Evolutionary conservation across 2,329 filamentous ascomycete species (phyloP).

Genomic region (Pseudogymnoascus sp.): DNA sequence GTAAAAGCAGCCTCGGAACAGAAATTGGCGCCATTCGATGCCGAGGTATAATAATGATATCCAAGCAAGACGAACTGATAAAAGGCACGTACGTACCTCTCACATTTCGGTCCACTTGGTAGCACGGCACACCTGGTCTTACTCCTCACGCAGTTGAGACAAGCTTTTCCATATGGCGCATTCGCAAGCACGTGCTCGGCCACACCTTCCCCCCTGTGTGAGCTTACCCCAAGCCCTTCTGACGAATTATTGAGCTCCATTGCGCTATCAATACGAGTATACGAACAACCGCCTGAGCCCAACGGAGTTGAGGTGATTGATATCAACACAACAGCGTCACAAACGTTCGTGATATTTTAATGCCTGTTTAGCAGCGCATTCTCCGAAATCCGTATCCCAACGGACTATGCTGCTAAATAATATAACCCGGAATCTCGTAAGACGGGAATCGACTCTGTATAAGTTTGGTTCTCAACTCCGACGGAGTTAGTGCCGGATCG

Average conservation of each 20-base stretch:
- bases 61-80: not conserved
- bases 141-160: slow-evolving; percentile 12
- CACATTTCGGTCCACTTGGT: slow-evolving; percentile 9
- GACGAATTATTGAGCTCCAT: slow-evolving; percentile 2
- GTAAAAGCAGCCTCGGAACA: not conserved
- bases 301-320: slow-evolving; percentile 3
- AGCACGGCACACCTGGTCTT: slow-evolving; percentile 11
- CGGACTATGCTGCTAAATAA: not conserved
- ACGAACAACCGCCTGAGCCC: not conserved
- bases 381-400: not conserved
- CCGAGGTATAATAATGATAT: not conserved
- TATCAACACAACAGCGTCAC: slow-evolving; percentile 1
- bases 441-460: slow-evolving; percentile 3
- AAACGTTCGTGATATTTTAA: not conserved
- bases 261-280: not conserved
- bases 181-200: slow-evolving; percentile 10
- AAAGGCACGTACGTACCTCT: slow-evolving; percentile 12
- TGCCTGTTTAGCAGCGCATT: not conserved
- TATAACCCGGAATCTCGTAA: not conserved
- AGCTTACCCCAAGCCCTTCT: not conserved
- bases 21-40: not conserved
- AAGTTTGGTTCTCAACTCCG: not conserved
- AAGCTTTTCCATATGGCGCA: slow-evolving; percentile 14
- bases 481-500: not conserved
- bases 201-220: slow-evolving; percentile 16